Evolutionary conservation across 805 yeast genomes (phyloP), one percentile per base, ranked within the genome.

Genomic region (Lipomyces yamadae): DNA sequence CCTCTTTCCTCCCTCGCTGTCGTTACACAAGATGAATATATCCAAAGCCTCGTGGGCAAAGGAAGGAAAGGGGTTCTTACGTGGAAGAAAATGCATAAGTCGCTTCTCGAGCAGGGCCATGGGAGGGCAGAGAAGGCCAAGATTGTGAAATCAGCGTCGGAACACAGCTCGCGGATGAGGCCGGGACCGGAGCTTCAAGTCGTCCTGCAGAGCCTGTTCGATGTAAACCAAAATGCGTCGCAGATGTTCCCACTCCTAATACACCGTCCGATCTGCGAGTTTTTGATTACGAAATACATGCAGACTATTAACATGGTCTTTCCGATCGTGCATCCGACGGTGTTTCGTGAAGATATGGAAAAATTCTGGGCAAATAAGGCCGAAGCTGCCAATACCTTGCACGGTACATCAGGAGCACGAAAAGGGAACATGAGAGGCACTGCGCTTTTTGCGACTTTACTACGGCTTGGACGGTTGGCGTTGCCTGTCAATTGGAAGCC

Each of bases 391-490:
- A 15, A 24, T 33, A 29, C 24, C 52, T 29, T 13, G n/a, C 7
- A 32, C 24, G 24, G 35, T 7, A 45, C 54, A 10, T 18, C 35
- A 0, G 35, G 10, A n/a, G 29, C 42, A n/a, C 18, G 55, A n/a
- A 52, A 18, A 10, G 35, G 39, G 39, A 59, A 63, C 39, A 37
- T 71, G 62, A 66, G 73, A 8, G 72, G 70, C 4, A 55, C 62
- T 18, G 71, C 73, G n/a, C 61, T 71, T 18, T 48, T 70, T 34
- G 70, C 71, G 2, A 59, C 69, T 11, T 30, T 71, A 15, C 42
- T 71, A n/a, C 61, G 74, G 5, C 62, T 70, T 11, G 73, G 72
- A 8, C 57, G 73, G n/a, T 48, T 71, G 35, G 63, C 70, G 4
- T 57, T 71, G 33, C 72, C 70, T 1, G 30, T 35, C 15, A 63